Percentiles rank a stretch among this genome's conserved stretches.
Evolutionary conservation across 129 eudicot genomes (phyloP).

Genomic region (Pulicaria dysenterica): DNA sequence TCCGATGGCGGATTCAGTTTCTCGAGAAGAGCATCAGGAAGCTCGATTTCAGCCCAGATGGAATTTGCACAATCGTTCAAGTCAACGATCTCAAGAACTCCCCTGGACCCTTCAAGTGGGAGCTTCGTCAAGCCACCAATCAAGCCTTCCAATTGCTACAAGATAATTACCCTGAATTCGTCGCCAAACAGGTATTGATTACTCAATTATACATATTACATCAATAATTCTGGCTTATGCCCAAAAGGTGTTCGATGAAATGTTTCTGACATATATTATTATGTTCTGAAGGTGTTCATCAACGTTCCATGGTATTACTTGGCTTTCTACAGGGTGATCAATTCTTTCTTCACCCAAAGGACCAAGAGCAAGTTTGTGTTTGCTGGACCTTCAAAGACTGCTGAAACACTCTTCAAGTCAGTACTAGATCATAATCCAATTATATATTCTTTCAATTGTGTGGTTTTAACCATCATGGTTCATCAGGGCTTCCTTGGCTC

Average conservation of each 20-base stretch:
- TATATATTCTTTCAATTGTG: neutral
- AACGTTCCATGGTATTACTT: conserved; percentile 89
- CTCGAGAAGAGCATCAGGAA: conserved; percentile 73
- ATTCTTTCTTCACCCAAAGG: conserved; percentile 84
- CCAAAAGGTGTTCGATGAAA: conserved; percentile 2
- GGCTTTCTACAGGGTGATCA: conserved; percentile 79
- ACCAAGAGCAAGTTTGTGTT: conserved; percentile 96
- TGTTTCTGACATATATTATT: conserved; percentile 9
- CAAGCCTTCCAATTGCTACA: conserved; percentile 82
- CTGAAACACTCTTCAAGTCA: conserved; percentile 87
- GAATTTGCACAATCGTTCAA: conserved; percentile 64
- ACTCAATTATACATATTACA: too few relatives aligned
- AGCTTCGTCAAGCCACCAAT: conserved; percentile 72
- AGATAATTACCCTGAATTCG: conserved; percentile 93
- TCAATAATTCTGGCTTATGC: neutral
- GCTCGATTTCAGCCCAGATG: conserved; percentile 82
- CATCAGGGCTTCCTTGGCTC: neutral
- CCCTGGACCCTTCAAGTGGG: conserved; percentile 75
- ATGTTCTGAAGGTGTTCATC: conserved; percentile 64
- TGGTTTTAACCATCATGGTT: too few relatives aligned
- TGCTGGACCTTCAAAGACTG: conserved; percentile 84
- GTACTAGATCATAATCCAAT: conserved; percentile 6
- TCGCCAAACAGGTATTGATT: conserved; percentile 80
- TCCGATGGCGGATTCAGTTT: conserved; percentile 77
- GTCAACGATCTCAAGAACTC: conserved; percentile 82